These are phyloP conservation scores for Apiospora arundinis DNA, from an alignment of 2,329 filamentous ascomycete genomes.

Conservation along the genomic window DNA sequence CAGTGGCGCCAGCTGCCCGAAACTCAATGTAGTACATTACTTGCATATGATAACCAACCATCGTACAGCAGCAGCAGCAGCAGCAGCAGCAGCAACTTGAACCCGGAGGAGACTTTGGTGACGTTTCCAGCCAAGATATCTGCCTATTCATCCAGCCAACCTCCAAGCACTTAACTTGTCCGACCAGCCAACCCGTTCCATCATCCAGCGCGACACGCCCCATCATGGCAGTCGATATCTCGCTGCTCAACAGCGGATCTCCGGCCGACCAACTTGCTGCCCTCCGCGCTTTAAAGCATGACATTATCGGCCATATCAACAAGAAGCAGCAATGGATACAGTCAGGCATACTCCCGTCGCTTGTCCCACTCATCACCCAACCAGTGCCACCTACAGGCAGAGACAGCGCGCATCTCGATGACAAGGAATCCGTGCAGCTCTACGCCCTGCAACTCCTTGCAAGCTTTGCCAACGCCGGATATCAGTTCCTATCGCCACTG, in stretches of 20 bases:
- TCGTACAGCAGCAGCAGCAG: background rate
- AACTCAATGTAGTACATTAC: background rate
- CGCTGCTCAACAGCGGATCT: constrained; percentile 33
- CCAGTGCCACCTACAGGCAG: constrained; percentile 31
- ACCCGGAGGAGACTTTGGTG: background rate
- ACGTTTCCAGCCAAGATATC: background rate
- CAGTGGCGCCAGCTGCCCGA: background rate
- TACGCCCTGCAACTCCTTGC: constrained; percentile 86
- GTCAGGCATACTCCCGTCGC: constrained; percentile 69
- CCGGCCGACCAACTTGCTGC: constrained; percentile 62
- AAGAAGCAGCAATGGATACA: constrained; percentile 82
- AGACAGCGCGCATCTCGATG: constrained; percentile 47
- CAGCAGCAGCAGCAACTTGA: constrained; percentile 1
- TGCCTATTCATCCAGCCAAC: background rate
- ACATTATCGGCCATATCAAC: constrained; percentile 85
- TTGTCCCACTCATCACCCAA: constrained; percentile 51
- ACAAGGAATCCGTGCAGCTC: constrained; percentile 72
- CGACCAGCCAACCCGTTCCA: background rate
- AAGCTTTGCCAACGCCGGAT: constrained; percentile 83
- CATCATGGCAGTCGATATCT: constrained; percentile 24
- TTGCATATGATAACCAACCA: background rate
- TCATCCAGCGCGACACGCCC: background rate
- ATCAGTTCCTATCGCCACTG: constrained; percentile 78
- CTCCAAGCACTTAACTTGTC: background rate
- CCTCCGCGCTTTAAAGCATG: constrained; percentile 82